phyloP scores from a whole-genome alignment of 306 rosid species.

The Begonia fuchsioides region DNA sequence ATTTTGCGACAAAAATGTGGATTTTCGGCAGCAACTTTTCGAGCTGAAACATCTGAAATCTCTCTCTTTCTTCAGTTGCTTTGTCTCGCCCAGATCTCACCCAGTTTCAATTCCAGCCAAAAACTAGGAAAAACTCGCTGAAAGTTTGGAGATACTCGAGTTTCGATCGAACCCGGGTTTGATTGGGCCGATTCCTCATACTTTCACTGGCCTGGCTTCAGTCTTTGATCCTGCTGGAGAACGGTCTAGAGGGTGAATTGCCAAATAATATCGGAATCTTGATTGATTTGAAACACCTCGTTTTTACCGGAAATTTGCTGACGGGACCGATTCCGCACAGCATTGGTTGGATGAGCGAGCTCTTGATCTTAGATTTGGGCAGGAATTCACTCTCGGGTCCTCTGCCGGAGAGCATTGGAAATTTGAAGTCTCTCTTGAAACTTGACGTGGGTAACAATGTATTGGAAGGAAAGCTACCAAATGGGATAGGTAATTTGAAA shows the following conservation, averaged over 20 bases:
- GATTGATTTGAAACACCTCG: conserved; percentile 42
- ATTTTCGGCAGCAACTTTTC: conserved; percentile 44
- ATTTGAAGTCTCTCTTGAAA: conserved; percentile 51
- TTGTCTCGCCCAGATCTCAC: conserved; percentile 29
- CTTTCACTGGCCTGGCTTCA: conserved; percentile 55
- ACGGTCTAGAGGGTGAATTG: conserved; percentile 43
- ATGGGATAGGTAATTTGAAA: conserved; percentile 29
- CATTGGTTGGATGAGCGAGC: conserved; percentile 30
- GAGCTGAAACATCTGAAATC: conserved; percentile 48
- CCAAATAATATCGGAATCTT: conserved; percentile 46
- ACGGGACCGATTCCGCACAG: conserved; percentile 37
- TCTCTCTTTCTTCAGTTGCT: conserved; percentile 63
- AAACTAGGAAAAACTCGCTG: conserved; percentile 51
- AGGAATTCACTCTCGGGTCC: conserved; percentile 58
- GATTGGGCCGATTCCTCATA: conserved; percentile 38
- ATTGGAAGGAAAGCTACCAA: conserved; percentile 35
- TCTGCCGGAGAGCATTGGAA: conserved; percentile 42
- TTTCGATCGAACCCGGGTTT: conserved; percentile 66
- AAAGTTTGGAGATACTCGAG: conserved; percentile 33
- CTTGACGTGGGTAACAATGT: conserved; percentile 65
- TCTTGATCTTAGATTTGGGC: conserved; percentile 68
- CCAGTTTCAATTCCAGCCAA: conserved; percentile 33
- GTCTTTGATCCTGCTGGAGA: conserved; percentile 53
- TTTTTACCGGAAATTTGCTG: conserved; percentile 44
- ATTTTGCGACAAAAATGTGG: conserved; percentile 29